Conservation (phyloP, 768 basidiomycete species). For the Scleroderma bovista region DNA sequence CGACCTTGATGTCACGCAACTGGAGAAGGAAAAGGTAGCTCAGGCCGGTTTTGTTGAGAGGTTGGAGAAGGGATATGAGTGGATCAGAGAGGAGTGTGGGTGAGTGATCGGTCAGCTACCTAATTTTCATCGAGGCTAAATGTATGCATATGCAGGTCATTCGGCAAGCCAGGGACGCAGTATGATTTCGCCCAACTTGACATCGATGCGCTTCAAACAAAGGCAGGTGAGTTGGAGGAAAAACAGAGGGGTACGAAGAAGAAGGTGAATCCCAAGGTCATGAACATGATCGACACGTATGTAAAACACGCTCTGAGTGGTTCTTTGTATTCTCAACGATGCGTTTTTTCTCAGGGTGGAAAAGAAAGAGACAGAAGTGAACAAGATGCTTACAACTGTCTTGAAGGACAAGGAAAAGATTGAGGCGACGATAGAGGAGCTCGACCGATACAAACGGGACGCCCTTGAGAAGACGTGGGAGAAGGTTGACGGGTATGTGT, state of each 20-base stretch:
- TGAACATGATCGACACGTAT: slow-evolving; percentile 93
- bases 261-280: slow-evolving; percentile 92
- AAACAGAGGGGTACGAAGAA: slow-evolving; percentile 87
- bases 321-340: slow-evolving; percentile 1
- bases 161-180: slow-evolving; percentile 73
- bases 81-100: slow-evolving; percentile 89
- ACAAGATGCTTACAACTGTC: slow-evolving; percentile 84
- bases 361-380: slow-evolving; percentile 82
- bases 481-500: slow-evolving; percentile 76
- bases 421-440: slow-evolving; percentile 85
- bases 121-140: background rate
- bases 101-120: slow-evolving; percentile 35
- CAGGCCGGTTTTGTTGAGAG: slow-evolving; percentile 47
- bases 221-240: slow-evolving; percentile 68
- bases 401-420: slow-evolving; percentile 93
- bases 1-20: slow-evolving; percentile 58
- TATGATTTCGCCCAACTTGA: slow-evolving; percentile 77
- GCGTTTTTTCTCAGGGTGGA: slow-evolving; percentile 58
- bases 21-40: slow-evolving; percentile 60
- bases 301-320: slow-evolving; percentile 15
- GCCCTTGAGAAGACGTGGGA: slow-evolving; percentile 94
- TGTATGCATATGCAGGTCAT: slow-evolving; percentile 47
- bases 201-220: slow-evolving; percentile 51
- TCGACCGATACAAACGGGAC: slow-evolving; percentile 92
- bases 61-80: slow-evolving; percentile 79